Conservation (phyloP, 2,329 filamentous ascomycete genomes). For the Bimuria novae-zelandiae region DNA sequence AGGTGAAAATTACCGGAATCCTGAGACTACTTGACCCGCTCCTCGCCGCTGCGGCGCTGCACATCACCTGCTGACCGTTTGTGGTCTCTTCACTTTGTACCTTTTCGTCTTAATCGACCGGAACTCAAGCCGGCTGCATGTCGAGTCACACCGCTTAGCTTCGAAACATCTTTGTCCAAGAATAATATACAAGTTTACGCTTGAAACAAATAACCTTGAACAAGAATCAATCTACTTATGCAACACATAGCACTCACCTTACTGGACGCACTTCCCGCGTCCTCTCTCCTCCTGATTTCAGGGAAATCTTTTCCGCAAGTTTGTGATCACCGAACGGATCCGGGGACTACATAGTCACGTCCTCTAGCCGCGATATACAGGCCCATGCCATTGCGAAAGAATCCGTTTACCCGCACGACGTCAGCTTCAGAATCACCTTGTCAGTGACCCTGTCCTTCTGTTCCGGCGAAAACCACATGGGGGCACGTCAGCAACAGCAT, state of each 20-base stretch:
- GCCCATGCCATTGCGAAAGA: too few species aligned
- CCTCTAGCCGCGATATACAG: too few species aligned
- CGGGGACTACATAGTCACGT: too few species aligned
- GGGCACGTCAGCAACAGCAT: neutral
- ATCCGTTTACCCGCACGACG: slow-evolving; percentile 6
- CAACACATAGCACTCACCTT: neutral
- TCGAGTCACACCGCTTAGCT: slow-evolving; percentile 4
- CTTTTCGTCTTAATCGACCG: neutral
- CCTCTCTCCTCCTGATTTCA: neutral
- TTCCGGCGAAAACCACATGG: neutral
- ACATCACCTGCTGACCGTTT: slow-evolving; percentile 3
- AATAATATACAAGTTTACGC: too few species aligned
- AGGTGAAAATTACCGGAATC: slow-evolving; percentile 5
- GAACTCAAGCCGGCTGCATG: slow-evolving; percentile 1
- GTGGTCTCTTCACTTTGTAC: neutral
- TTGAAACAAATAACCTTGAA: too few species aligned
- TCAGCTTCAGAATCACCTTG: neutral
- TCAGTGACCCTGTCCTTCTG: neutral
- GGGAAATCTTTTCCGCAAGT: too few species aligned
- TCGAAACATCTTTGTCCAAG: neutral
- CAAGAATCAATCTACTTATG: too few species aligned
- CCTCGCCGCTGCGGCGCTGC: neutral
- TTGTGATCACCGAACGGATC: too few species aligned
- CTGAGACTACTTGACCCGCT: slow-evolving; percentile 4
- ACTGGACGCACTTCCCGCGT: neutral